Percentiles rank a stretch among this genome's conserved stretches.
Evolutionary conservation across 345 rosid genomes (phyloP).

Genomic region (Lepidium africanum): DNA sequence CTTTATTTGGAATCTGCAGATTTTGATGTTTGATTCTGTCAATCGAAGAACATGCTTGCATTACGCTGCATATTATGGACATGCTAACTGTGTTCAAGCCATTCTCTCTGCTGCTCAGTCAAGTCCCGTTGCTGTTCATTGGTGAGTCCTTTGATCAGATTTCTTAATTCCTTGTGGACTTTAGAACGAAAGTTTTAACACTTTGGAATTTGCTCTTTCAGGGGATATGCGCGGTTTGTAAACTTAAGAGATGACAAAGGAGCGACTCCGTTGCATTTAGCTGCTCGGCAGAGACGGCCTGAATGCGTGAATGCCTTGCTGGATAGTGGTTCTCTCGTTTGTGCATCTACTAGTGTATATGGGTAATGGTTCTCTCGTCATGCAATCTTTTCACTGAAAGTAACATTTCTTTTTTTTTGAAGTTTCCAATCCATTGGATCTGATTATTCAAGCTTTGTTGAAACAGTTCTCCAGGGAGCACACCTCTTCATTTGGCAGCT

Average conservation of each 20-base stretch:
- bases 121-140: conserved; percentile 74
- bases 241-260: conserved; percentile 88
- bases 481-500: conserved; percentile 99
- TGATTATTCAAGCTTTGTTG: conserved; percentile 19
- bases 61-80: conserved; percentile 91
- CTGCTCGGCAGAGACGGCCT: conserved; percentile 82
- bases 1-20: conserved; percentile 33
- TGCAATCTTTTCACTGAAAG: neutral
- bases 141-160: conserved; percentile 35
- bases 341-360: conserved; percentile 87
- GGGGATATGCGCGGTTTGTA: conserved; percentile 95
- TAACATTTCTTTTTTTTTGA: neutral
- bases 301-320: conserved; percentile 79
- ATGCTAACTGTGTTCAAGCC: conserved; percentile 69
- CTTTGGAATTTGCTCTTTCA: conserved; percentile 20
- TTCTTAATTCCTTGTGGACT: neutral
- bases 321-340: conserved; percentile 85
- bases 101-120: conserved; percentile 76
- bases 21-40: conserved; percentile 84
- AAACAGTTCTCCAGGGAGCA: conserved; percentile 73
- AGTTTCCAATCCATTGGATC: neutral
- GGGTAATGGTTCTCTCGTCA: conserved; percentile 43
- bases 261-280: conserved; percentile 94
- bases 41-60: conserved; percentile 92
- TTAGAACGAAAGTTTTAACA: neutral